These are phyloP conservation scores for Puya raimondii DNA, from an alignment of 176 grass and related monocot genomes.

Conservation along the genomic window DNA sequence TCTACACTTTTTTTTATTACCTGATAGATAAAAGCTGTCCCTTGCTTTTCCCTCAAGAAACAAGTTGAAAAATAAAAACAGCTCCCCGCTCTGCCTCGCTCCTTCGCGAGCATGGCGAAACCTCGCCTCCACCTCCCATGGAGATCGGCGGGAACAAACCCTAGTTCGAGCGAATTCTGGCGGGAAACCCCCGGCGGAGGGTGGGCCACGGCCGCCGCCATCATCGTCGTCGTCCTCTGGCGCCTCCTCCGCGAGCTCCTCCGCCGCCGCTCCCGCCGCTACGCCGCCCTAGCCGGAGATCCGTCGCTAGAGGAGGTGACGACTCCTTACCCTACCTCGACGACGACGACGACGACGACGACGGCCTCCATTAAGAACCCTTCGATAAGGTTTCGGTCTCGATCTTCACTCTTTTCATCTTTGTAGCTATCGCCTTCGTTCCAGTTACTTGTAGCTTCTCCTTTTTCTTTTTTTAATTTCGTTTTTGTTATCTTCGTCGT, in stretches of 20 bases:
- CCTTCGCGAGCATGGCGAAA: neutral
- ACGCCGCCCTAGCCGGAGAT: neutral
- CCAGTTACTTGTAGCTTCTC: neutral
- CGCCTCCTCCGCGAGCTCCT: slow-evolving; percentile 15
- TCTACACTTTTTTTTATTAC: too few species aligned
- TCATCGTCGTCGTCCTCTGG: slow-evolving; percentile 40
- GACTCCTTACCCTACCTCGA: too few species aligned
- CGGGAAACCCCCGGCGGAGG: slow-evolving; percentile 26
- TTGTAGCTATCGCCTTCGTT: too few species aligned
- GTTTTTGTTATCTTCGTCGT: neutral
- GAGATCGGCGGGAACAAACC: neutral
- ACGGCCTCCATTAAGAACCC: neutral
- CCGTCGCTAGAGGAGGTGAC: slow-evolving; percentile 8
- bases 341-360: neutral
- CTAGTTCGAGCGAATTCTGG: slow-evolving; percentile 34
- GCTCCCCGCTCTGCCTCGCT: neutral
- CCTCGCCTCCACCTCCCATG: neutral
- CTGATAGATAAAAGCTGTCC: too few species aligned
- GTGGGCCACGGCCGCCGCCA: slow-evolving; percentile 47
- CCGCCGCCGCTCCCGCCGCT: neutral
- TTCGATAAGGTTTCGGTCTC: neutral
- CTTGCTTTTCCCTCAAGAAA: too few species aligned
- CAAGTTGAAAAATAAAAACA: too few species aligned
- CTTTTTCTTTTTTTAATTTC: neutral
- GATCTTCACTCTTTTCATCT: neutral